These are phyloP conservation scores for Clonostachys solani DNA, from an alignment of 2,329 filamentous ascomycete species.

Conservation along the genomic window DNA sequence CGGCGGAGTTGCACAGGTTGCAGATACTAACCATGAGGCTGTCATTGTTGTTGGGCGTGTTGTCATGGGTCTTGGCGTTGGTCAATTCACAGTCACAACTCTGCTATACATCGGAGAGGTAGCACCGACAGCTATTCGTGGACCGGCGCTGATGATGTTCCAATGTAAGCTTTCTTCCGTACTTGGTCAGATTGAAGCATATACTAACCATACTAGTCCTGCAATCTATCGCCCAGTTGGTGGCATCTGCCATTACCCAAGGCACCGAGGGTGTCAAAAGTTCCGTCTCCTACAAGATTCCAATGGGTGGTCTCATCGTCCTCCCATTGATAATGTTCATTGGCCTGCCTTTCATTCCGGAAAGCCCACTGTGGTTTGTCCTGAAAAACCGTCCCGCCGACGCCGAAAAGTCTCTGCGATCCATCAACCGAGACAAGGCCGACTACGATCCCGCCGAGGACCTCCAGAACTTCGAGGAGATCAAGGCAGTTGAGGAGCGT, in stretches of 20 bases:
- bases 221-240: constrained; percentile 20
- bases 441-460: constrained; percentile 17
- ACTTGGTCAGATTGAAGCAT: not conserved
- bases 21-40: constrained; percentile 8
- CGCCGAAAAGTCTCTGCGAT: constrained; percentile 21
- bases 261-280: constrained; percentile 14
- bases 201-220: constrained; percentile 10
- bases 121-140: constrained; percentile 15
- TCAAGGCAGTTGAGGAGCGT: constrained; percentile 12
- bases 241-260: constrained; percentile 18
- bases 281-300: constrained; percentile 15
- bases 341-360: constrained; percentile 14
- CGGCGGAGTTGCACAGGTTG: constrained; percentile 10
- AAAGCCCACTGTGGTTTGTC: constrained; percentile 22
- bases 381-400: constrained; percentile 15
- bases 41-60: constrained; percentile 12
- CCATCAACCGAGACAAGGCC: constrained; percentile 22
- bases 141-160: constrained; percentile 22
- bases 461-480: constrained; percentile 11
- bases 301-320: constrained; percentile 17
- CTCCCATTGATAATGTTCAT: constrained; percentile 14
- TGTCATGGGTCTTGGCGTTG: constrained; percentile 13
- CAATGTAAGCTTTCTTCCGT: constrained; percentile 9
- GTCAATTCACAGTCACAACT: constrained; percentile 13
- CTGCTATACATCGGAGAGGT: constrained; percentile 17